These are phyloP conservation scores for Lecanicillium sp. DNA, from an alignment of 2,329 filamentous ascomycete genomes.

Conservation along the genomic window DNA sequence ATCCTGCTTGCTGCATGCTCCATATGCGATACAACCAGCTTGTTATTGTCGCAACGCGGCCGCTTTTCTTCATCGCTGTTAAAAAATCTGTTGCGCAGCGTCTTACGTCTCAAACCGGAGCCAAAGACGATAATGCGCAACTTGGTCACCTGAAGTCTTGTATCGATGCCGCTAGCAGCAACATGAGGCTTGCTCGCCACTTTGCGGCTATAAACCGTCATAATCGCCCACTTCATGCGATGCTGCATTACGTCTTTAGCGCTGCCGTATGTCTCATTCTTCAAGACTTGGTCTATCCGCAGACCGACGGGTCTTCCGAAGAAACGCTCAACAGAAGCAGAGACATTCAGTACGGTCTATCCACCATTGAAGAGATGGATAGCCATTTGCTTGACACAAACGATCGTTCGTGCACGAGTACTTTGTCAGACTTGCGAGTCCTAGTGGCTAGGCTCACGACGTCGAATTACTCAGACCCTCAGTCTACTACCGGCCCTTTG, in stretches of 20 bases:
- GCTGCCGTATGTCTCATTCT: conserved; percentile 39
- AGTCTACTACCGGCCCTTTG: conserved; percentile 14
- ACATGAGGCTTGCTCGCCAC: conserved; percentile 34
- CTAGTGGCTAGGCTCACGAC: conserved; percentile 26
- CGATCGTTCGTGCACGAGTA: conserved; percentile 27
- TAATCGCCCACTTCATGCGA: conserved; percentile 33
- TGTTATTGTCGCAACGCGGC: conserved; percentile 38
- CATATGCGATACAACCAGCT: conserved; percentile 45
- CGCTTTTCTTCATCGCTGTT: conserved; percentile 37
- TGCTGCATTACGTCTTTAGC: conserved; percentile 42
- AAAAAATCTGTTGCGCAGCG: conserved; percentile 36
- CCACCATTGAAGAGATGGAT: conserved; percentile 30
- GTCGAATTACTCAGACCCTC: conserved; percentile 13
- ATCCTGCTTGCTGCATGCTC: conserved; percentile 34
- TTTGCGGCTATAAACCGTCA: conserved; percentile 26
- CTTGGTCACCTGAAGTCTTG: conserved; percentile 8
- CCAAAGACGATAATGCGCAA: conserved; percentile 15
- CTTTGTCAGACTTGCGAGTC: conserved; percentile 28
- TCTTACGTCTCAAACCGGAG: conserved; percentile 20
- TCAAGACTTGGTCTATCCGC: conserved; percentile 31
- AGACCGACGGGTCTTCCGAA: conserved; percentile 11
- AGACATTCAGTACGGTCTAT: conserved; percentile 31
- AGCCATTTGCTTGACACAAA: conserved; percentile 28
- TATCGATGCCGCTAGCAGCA: conserved; percentile 28
- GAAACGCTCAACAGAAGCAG: conserved; percentile 16